Conservation (phyloP, 2,329 filamentous ascomycete species). For the Xylariales sp. region DNA sequence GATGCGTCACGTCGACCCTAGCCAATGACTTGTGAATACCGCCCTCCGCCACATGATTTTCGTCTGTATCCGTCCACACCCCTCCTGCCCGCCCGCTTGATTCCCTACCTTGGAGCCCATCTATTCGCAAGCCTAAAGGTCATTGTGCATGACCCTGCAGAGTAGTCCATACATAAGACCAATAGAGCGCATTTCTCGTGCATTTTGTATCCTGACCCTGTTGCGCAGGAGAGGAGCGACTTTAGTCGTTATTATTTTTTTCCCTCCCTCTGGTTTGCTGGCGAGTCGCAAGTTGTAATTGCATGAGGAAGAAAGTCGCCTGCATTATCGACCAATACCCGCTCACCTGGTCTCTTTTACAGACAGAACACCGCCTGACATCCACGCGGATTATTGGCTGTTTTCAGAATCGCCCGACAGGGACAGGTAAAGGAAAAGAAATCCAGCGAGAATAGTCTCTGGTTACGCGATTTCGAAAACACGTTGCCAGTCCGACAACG, state of each 20-base stretch:
- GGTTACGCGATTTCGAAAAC: no score
- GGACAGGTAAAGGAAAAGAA: background rate
- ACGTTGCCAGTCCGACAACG: no score
- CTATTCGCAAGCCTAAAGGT: slow-evolving; percentile 9
- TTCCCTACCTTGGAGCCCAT: slow-evolving; percentile 1
- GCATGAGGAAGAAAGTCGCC: background rate
- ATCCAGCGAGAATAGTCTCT: background rate
- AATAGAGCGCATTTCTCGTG: slow-evolving; percentile 8
- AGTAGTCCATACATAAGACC: slow-evolving; percentile 10
- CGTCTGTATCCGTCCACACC: slow-evolving; percentile 9
- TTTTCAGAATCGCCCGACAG: background rate
- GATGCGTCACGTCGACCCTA: slow-evolving; percentile 3
- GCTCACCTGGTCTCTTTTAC: background rate
- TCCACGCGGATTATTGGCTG: slow-evolving; percentile 3
- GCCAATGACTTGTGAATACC: slow-evolving; percentile 7
- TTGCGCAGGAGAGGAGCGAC: slow-evolving; percentile 6
- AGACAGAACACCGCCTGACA: background rate
- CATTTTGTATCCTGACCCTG: slow-evolving; percentile 5
- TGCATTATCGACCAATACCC: slow-evolving; percentile 1
- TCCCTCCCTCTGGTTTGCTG: no score
- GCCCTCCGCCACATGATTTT: slow-evolving; percentile 9
- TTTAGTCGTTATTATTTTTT: no score
- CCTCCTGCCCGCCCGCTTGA: slow-evolving; percentile 6
- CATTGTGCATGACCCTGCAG: slow-evolving; percentile 12
- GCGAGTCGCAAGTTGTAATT: slow-evolving; percentile 1